These are phyloP conservation scores for Xeromyces bisporus DNA, from an alignment of 495 filamentous ascomycete genomes.

Conservation along the genomic window DNA sequence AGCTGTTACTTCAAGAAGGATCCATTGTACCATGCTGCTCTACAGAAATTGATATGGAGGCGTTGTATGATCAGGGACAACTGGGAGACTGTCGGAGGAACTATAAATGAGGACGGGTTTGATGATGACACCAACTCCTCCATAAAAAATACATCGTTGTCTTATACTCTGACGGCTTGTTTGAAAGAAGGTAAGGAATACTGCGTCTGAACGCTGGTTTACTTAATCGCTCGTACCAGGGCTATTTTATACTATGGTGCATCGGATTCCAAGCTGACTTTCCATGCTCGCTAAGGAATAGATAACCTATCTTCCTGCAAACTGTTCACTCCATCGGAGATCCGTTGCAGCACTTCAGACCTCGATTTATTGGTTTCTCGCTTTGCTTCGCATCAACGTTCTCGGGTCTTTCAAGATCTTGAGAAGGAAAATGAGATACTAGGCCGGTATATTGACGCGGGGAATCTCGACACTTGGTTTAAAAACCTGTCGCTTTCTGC, in stretches of 20 bases:
- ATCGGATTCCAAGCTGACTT: no score
- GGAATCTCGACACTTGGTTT: slow-evolving; percentile 44
- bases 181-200: slow-evolving; percentile 16
- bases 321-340: slow-evolving; percentile 30
- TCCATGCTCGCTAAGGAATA: no score
- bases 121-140: slow-evolving; percentile 9
- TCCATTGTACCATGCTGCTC: slow-evolving; percentile 33
- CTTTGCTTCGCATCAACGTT: slow-evolving; percentile 31
- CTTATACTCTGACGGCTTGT: slow-evolving; percentile 17
- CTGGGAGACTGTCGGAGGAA: slow-evolving; percentile 37
- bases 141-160: slow-evolving; percentile 17
- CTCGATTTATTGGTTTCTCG: slow-evolving; percentile 35
- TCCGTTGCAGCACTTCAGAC: slow-evolving; percentile 31
- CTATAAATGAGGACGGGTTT: slow-evolving; percentile 14
- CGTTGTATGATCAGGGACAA: slow-evolving; percentile 64
- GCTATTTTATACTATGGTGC: no score
- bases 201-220: neutral
- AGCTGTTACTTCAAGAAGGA: slow-evolving; percentile 31
- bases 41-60: slow-evolving; percentile 67
- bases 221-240: no score
- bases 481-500: slow-evolving; percentile 26
- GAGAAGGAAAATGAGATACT: slow-evolving; percentile 37
- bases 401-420: slow-evolving; percentile 4
- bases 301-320: no score
- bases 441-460: slow-evolving; percentile 34